Evolutionary conservation across 1,284 basidiomycete species (phyloP).

Genomic region (Trichosporon coremiiforme): DNA sequence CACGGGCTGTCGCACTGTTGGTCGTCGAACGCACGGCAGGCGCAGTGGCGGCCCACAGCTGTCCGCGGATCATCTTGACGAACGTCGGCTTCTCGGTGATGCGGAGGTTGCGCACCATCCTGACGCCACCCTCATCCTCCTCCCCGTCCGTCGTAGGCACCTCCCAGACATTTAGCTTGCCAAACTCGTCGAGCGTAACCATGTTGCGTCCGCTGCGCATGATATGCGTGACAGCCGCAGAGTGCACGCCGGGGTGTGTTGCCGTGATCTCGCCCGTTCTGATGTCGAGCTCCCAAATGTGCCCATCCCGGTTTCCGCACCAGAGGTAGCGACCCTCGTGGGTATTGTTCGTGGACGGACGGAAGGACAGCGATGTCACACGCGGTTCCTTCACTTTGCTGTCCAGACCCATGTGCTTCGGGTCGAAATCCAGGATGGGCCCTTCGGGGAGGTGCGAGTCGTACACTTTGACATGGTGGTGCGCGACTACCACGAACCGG

Average conservation of each 20-base stretch:
- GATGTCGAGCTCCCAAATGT: constrained; percentile 77
- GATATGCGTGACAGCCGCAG: constrained; percentile 69
- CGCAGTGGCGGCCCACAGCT: constrained; percentile 71
- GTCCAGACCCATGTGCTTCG: constrained; percentile 63
- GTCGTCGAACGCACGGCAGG: constrained; percentile 53
- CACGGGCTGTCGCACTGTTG: constrained; percentile 57
- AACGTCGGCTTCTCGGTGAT: constrained; percentile 80
- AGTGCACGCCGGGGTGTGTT: constrained; percentile 66
- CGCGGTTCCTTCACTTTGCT: constrained; percentile 66
- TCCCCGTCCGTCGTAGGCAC: constrained; percentile 42
- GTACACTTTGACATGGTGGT: constrained; percentile 66
- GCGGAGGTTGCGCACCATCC: constrained; percentile 65
- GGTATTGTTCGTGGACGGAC: constrained; percentile 60
- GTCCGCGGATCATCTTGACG: constrained; percentile 68
- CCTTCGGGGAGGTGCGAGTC: constrained; percentile 51
- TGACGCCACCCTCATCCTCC: constrained; percentile 45
- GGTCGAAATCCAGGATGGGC: constrained; percentile 63
- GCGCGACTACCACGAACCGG: constrained; percentile 65
- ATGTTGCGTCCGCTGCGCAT: constrained; percentile 69
- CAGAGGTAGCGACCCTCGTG: constrained; percentile 65
- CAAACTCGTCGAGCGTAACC: constrained; percentile 77
- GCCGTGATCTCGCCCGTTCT: constrained; percentile 63
- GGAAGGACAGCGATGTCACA: constrained; percentile 74
- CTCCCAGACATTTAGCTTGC: constrained; percentile 74
- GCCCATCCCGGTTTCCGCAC: constrained; percentile 86